Evolutionary conservation across 225 moss, liverwort and hornwort species (phyloP), one percentile per base, ranked within the genome.

Genomic region (Neckera pumila): DNA sequence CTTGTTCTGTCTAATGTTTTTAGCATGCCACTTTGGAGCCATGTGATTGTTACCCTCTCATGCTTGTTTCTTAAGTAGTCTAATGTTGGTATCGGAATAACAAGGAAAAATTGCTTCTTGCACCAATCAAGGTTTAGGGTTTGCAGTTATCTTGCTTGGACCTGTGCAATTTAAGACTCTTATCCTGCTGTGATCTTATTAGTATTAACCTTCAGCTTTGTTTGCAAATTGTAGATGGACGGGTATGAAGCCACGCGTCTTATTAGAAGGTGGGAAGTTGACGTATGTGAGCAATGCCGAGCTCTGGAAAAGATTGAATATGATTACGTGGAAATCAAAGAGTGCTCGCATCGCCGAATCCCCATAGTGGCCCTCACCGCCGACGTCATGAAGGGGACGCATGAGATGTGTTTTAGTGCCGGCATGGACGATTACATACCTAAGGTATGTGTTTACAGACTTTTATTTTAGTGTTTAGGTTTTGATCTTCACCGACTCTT

Each of bases 361-460:
- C 98, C 98, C 67, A 95, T 98, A 15, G 98, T 98, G 72, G 98
- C 98, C 49, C 94, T 98, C n/a, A 98, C 98, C 83, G 98, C 98
- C 54, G 95, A 98, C 81, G 98, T 98, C 62, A 98, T 98, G 98
- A 94, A 97, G 88, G 98, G 98, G 6, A 98, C 98, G 17, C 95
- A 98, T 84, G 96, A 98, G 89, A 85, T 92, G 95, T 98, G 98
- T 81, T 95, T 93, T 60, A 91, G 81, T 78, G 93, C 93, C 5
- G 98, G 98, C 93, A 98, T 98, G 98, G 98, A 98, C 67, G 98
- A 98, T 73, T 98, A 96, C 74, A 94, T 98, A 71, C 96, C 98
- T 0, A 98, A 98, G 95, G 98, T 97, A 60, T 20, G 19, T 73
- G 30, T 76, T 69, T 23, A 79, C 57, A 7, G 51, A 5, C 57